A percentile compares a stretch with the other conserved stretches of the same genome.
phyloP scores from a whole-genome alignment of 768 basidiomycete genomes.

The Tulasnella sp. region DNA sequence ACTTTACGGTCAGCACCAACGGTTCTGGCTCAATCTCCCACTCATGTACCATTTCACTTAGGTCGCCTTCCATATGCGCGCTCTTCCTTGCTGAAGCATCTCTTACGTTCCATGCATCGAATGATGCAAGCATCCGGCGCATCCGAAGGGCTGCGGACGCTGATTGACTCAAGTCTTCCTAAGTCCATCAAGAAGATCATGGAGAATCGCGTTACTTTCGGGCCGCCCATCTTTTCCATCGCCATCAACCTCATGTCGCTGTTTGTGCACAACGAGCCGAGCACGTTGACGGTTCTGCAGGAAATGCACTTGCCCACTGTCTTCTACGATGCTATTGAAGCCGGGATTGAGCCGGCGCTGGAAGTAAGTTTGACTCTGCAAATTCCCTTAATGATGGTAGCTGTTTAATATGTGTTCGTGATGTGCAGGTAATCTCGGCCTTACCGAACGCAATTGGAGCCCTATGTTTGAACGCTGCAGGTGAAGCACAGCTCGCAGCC shows the following conservation, averaged over 20 bases:
- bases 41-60: conserved; percentile 24
- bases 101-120: conserved; percentile 83
- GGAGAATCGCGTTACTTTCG: conserved; percentile 70
- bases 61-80: conserved; percentile 65
- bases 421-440: conserved; percentile 67
- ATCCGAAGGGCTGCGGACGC: conserved; percentile 84
- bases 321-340: conserved; percentile 78
- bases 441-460: conserved; percentile 95
- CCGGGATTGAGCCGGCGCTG: conserved; percentile 72
- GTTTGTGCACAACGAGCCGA: conserved; percentile 98
- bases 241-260: conserved; percentile 94
- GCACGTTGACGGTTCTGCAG: conserved; percentile 83
- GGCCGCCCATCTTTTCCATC: conserved; percentile 72
- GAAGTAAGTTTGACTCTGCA: conserved; percentile 43
- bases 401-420: not conserved
- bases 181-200: conserved; percentile 83
- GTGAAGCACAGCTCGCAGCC: conserved; percentile 65
- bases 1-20: conserved; percentile 37
- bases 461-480: conserved; percentile 83
- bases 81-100: conserved; percentile 76
- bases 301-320: conserved; percentile 81
- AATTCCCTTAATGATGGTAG: conserved; percentile 12
- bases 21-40: no score
- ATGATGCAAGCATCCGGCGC: conserved; percentile 97
- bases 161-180: conserved; percentile 82